Conservation (phyloP, 1,284 basidiomycete species). For the Porogramme epimiltina region DNA sequence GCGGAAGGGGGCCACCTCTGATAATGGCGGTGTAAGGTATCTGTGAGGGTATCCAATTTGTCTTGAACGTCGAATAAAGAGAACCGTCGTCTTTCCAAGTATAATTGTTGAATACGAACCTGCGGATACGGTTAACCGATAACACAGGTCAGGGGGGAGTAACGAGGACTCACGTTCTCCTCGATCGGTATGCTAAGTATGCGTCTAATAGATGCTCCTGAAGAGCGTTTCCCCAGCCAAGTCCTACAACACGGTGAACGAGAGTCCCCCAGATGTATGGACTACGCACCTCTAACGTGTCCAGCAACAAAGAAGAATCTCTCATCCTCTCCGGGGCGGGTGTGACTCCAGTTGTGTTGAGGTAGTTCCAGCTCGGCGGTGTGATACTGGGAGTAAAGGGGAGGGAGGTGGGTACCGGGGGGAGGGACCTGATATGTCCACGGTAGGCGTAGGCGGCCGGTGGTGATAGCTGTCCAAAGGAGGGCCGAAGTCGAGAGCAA, state of each 20-base stretch:
- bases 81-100: constrained; percentile 45
- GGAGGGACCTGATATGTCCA: not conserved
- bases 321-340: not conserved
- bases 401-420: constrained; percentile 1
- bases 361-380: constrained; percentile 8
- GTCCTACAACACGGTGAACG: not conserved
- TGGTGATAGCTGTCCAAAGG: not conserved
- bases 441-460: not conserved
- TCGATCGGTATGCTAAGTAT: constrained; percentile 45
- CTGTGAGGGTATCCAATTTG: constrained; percentile 48
- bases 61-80: constrained; percentile 33
- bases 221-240: constrained; percentile 55
- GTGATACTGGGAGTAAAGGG: constrained; percentile 12
- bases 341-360: constrained; percentile 11
- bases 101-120: constrained; percentile 67
- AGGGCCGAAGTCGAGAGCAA: not conserved
- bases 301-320: constrained; percentile 15
- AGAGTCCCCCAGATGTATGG: not conserved
- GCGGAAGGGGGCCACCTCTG: constrained; percentile 38
- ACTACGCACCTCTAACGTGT: constrained; percentile 5
- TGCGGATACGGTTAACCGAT: not conserved
- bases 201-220: constrained; percentile 54
- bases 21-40: constrained; percentile 65
- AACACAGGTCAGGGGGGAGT: too few species aligned
- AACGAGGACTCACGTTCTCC: constrained; percentile 40